Evolutionary conservation across 1,284 basidiomycete species (phyloP), one percentile per base, ranked within the genome.

Genomic region (Cutaneotrichosporon sp.): DNA sequence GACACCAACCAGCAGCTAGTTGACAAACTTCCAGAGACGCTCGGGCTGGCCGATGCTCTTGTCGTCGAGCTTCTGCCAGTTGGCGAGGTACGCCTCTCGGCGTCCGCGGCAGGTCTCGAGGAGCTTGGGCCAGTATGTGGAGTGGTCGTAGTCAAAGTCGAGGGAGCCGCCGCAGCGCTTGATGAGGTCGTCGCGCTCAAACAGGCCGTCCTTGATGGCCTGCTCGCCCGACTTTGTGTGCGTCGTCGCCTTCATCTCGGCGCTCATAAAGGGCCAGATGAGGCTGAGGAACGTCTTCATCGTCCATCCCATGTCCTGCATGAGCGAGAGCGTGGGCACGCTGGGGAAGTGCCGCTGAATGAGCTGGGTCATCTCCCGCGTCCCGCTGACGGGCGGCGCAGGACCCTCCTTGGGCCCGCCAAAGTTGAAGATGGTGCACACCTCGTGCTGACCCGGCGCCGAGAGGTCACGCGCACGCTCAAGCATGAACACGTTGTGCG

Each of bases 261-360:
- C 58, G 49, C 73, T 70, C 53, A 73, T 66, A 38, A 75, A 72
- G 36, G 68, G 68, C 67, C 69, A 69, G 59, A 72, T 64, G 47
- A 71, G 55, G 48, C 67, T 65, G 43, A 72, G 60, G 49, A 73
- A 70, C 18, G 58, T 50, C 47, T 62, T 62, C 48, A 71, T 60
- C 10, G 67, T 43, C 67, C 68, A 71, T 3, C 67, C 67, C 46
- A 70, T 62, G 40, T 70, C 59, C 43, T 65, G 64, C 43, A 74
- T 67, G 8, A 65, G 52, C 14, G 54, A 59, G 7, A 62, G 51
- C 18, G 60, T 58, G 23, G 73, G 60, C 2, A 58, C 65, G 47
- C 68, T 68, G 49, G 71, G 66, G 51, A 69, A 67, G 46, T 66
- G 57, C 13, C 58, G 20, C 15, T 59, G 52, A 15, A 69, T 49